These are phyloP conservation scores for Tulasnella sp. DNA, from an alignment of 768 basidiomycete genomes.

Conservation along the genomic window DNA sequence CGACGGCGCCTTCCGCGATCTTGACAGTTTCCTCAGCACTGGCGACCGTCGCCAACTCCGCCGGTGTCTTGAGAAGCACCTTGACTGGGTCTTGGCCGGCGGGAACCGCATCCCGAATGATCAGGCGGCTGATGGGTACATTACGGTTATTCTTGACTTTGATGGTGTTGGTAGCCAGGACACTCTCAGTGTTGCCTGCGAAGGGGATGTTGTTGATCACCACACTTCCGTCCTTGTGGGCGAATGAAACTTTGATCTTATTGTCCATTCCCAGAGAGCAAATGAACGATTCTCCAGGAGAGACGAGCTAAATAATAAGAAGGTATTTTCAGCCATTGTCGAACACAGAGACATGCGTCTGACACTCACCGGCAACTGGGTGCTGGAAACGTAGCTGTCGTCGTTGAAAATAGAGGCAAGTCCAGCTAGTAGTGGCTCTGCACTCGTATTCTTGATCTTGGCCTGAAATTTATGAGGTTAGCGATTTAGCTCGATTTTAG, in stretches of 20 bases:
- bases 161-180: conserved; percentile 31
- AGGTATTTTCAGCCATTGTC: neutral
- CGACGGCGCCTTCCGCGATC: neutral
- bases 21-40: conserved; percentile 13
- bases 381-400: conserved; percentile 53
- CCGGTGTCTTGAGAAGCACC: conserved; percentile 23
- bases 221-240: conserved; percentile 27
- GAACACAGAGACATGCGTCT: neutral
- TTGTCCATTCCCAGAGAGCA: conserved; percentile 51
- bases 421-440: conserved; percentile 55
- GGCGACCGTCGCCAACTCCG: conserved; percentile 14
- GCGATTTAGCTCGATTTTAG: no score
- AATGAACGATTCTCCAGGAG: conserved; percentile 50
- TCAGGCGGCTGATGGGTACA: conserved; percentile 24
- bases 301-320: conserved; percentile 44
- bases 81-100: conserved; percentile 29
- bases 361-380: conserved; percentile 39
- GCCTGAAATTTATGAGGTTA: conserved; percentile 39
- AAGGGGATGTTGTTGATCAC: conserved; percentile 25
- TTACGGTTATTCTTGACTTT: conserved; percentile 32
- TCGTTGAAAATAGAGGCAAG: conserved; percentile 55
- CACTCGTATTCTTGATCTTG: conserved; percentile 55
- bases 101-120: conserved; percentile 38
- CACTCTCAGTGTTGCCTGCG: conserved; percentile 22
- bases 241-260: conserved; percentile 39